Evolutionary conservation across 176 grass and related monocot species (phyloP).

Genomic region (Sorghum bicolor): DNA sequence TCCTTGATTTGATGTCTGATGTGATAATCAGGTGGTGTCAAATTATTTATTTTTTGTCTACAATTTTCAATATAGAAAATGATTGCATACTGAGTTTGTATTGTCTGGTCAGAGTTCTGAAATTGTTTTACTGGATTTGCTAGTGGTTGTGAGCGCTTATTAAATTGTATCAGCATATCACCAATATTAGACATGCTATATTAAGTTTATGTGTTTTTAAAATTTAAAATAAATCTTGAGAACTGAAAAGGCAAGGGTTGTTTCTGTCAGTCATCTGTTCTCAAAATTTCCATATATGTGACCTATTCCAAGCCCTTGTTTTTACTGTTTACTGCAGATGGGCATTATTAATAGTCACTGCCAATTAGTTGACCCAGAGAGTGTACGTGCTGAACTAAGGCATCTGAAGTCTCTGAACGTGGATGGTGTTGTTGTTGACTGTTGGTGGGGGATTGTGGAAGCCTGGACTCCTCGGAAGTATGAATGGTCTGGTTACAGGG

Average conservation of each 20-base stretch:
- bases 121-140: not conserved
- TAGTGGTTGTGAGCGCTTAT: not conserved
- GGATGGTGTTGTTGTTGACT: constrained; percentile 84
- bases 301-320: constrained; percentile 5
- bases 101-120: not conserved
- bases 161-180: not conserved
- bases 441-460: constrained; percentile 97
- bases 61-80: not conserved
- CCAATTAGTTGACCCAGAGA: constrained; percentile 69
- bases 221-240: constrained; percentile 9
- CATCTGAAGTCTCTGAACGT: constrained; percentile 82
- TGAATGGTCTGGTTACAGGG: constrained; percentile 91
- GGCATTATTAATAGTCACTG: constrained; percentile 80
- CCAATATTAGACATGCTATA: not conserved
- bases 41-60: not conserved
- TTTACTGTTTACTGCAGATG: constrained; percentile 52
- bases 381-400: constrained; percentile 68
- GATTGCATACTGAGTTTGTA: not conserved
- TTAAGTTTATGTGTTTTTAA: not conserved
- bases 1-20: constrained; percentile 26
- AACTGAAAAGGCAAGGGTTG: not conserved
- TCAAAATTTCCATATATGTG: not conserved
- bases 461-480: constrained; percentile 87
- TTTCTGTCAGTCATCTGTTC: not conserved
- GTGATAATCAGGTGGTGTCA: not conserved